These are phyloP conservation scores for Stenogyne calaminthoides DNA, from an alignment of 305 asterid genomes.

Conservation along the genomic window DNA sequence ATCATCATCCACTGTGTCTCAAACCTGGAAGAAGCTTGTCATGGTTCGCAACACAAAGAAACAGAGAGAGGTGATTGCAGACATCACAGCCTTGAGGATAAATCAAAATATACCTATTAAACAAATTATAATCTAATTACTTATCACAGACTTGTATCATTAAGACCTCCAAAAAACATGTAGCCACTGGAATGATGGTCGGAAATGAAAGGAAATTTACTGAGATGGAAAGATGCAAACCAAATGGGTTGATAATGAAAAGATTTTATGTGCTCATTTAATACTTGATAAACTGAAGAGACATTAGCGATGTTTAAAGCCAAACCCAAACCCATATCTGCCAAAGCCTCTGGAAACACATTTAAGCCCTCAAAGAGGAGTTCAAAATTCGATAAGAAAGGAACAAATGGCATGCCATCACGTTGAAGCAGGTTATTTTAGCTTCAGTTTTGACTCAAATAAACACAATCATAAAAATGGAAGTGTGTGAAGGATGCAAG, in stretches of 20 bases:
- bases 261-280: slow-evolving; percentile 3
- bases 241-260: background rate
- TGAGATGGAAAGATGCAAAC: background rate
- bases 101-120: slow-evolving; percentile 87
- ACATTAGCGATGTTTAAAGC: slow-evolving; percentile 25
- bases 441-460: slow-evolving; percentile 12
- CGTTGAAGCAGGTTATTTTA: background rate
- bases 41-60: slow-evolving; percentile 97
- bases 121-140: slow-evolving; percentile 27
- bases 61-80: slow-evolving; percentile 93
- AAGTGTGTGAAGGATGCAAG: slow-evolving; percentile 6
- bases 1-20: slow-evolving; percentile 16
- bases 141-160: background rate
- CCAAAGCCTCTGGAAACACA: slow-evolving; percentile 34
- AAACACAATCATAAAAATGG: slow-evolving; percentile 6
- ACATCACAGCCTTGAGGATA: slow-evolving; percentile 99
- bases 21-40: slow-evolving; percentile 98
- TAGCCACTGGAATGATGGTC: background rate
- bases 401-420: slow-evolving; percentile 18
- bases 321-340: slow-evolving; percentile 33
- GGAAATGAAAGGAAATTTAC: slow-evolving; percentile 11
- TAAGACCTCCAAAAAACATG: slow-evolving; percentile 10
- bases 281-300: slow-evolving; percentile 26
- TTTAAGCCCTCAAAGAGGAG: slow-evolving; percentile 31
- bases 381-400: slow-evolving; percentile 9